Conservation (phyloP, 2,329 filamentous ascomycete genomes). For the Pleomassaria siparia region DNA sequence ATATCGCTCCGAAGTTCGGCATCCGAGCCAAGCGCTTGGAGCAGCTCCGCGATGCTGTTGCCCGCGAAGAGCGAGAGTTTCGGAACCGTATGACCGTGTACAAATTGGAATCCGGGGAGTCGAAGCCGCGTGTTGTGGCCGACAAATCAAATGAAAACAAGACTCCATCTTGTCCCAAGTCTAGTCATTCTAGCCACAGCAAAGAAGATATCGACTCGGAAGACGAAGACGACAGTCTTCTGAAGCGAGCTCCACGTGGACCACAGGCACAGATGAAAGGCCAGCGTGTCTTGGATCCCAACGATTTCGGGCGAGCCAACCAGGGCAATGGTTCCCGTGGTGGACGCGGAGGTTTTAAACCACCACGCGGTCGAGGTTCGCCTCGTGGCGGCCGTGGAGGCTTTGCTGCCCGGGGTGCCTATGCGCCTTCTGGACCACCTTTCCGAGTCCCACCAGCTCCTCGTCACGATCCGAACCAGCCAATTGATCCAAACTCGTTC, state of each 20-base stretch:
- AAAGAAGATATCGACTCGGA: conserved; percentile 30
- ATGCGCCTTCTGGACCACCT: conserved; percentile 30
- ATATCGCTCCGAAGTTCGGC: conserved; percentile 52
- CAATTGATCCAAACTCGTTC: conserved; percentile 45
- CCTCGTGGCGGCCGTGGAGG: conserved; percentile 31
- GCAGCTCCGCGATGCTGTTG: conserved; percentile 52
- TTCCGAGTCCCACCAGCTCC: conserved; percentile 28
- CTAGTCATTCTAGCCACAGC: conserved; percentile 28
- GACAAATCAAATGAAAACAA: conserved; percentile 19
- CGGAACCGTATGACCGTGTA: conserved; percentile 43
- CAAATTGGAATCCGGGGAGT: conserved; percentile 38
- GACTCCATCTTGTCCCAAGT: conserved; percentile 27
- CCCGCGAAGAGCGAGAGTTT: conserved; percentile 52
- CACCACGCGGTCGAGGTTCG: conserved; percentile 22
- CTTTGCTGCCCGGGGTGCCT: conserved; percentile 32
- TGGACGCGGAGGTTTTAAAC: conserved; percentile 28
- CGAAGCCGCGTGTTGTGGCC: conserved; percentile 14
- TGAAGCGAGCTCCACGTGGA: conserved; percentile 41
- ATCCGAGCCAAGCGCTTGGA: conserved; percentile 53
- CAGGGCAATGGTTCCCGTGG: conserved; percentile 34
- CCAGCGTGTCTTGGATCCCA: conserved; percentile 49
- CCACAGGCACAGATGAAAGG: conserved; percentile 29
- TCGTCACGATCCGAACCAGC: conserved; percentile 38
- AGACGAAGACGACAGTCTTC: conserved; percentile 43
- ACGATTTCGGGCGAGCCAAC: conserved; percentile 48